phyloP scores from a whole-genome alignment of 1,284 basidiomycete species.

The Cryptococcus sp. region DNA sequence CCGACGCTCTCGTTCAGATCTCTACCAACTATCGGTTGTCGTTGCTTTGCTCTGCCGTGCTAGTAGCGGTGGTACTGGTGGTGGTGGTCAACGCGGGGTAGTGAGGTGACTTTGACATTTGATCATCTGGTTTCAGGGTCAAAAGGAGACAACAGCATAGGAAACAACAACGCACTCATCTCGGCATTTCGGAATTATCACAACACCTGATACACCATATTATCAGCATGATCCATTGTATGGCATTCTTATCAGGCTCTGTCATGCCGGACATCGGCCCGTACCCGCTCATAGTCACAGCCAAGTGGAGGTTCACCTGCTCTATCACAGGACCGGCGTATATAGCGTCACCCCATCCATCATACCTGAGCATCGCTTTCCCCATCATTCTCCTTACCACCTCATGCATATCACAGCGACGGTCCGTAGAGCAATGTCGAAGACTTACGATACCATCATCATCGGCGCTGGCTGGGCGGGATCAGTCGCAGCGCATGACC shows the following conservation, averaged over 20 bases:
- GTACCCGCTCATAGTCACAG: not conserved
- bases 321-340: not conserved
- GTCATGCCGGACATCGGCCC: slow-evolving; percentile 1
- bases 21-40: no score
- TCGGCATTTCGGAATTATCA: no score
- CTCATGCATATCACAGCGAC: not conserved
- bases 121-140: no score
- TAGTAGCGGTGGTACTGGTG: no score
- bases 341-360: not conserved
- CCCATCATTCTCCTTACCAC: not conserved
- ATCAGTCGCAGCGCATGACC: slow-evolving; percentile 54
- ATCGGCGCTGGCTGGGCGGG: slow-evolving; percentile 59
- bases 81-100: no score
- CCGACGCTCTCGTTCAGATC: no score
- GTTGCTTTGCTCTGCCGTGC: no score
- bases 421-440: slow-evolving; percentile 10
- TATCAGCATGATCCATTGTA: not conserved
- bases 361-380: not conserved
- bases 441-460: slow-evolving; percentile 53
- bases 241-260: slow-evolving; percentile 1
- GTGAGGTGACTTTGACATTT: no score
- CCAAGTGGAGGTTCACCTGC: no score
- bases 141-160: no score
- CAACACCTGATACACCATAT: not conserved
- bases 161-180: no score